Evolutionary conservation across 257 asterid species (phyloP).

Genomic region (Ballota nigra): DNA sequence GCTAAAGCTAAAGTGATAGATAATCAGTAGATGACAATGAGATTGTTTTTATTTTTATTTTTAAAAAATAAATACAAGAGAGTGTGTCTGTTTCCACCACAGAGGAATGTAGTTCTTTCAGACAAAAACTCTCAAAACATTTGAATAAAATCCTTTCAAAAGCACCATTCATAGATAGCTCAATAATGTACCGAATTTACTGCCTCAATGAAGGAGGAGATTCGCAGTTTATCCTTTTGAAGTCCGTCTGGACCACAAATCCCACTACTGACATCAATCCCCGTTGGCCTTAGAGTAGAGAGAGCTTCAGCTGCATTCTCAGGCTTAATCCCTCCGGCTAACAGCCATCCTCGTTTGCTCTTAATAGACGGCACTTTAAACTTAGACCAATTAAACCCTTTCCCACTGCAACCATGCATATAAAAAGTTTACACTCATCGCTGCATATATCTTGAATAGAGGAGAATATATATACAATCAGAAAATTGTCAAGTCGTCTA

Average conservation of each 20-base stretch:
- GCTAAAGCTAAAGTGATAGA: neutral
- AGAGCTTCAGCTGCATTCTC: slow-evolving; percentile 69
- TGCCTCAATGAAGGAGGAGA: slow-evolving; percentile 64
- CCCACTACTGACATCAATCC: slow-evolving; percentile 94
- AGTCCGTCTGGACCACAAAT: slow-evolving; percentile 81
- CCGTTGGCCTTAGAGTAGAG: slow-evolving; percentile 66
- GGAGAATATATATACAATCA: neutral
- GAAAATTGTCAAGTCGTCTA: neutral
- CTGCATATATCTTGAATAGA: neutral
- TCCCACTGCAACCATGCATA: slow-evolving; percentile 56
- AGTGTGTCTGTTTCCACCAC: neutral
- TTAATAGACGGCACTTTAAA: slow-evolving; percentile 62
- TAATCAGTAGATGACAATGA: neutral
- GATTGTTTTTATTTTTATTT: neutral
- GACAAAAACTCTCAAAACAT: neutral
- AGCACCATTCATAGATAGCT: slow-evolving; percentile 9
- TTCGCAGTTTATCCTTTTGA: slow-evolving; percentile 62
- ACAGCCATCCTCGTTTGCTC: slow-evolving; percentile 86
- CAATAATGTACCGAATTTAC: slow-evolving; percentile 48
- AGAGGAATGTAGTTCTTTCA: neutral
- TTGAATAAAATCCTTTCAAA: neutral
- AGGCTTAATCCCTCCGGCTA: slow-evolving; percentile 87
- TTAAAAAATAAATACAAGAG: neutral
- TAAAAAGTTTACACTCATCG: neutral
- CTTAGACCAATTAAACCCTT: slow-evolving; percentile 79